A percentile compares a stretch with the other conserved stretches of the same genome.
phyloP scores from a whole-genome alignment of 148 eudicot genomes.

The Arctostaphylos glauca region DNA sequence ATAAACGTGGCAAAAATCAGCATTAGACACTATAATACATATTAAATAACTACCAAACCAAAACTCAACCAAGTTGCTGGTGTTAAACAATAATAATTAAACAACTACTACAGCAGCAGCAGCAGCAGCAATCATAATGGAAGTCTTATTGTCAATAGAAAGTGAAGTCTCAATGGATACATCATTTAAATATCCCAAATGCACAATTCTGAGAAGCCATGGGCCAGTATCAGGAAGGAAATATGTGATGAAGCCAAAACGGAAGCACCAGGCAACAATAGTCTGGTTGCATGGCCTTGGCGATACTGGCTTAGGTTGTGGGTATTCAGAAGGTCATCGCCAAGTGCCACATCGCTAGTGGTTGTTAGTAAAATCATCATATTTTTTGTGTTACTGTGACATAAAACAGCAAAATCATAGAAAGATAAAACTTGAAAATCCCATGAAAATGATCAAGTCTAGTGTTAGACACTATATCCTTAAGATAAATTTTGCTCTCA shows the following conservation, averaged over 20 bases:
- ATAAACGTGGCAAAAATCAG: constrained; percentile 10
- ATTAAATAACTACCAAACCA: not conserved
- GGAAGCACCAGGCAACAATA: not conserved
- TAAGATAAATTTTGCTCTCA: too few species aligned
- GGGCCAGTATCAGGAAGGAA: not conserved
- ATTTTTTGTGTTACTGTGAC: too few species aligned
- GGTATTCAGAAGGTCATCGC: not conserved
- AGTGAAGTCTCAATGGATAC: not conserved
- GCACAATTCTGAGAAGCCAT: not conserved
- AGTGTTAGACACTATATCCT: too few species aligned
- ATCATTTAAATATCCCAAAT: not conserved
- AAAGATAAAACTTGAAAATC: too few species aligned
- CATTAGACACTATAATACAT: not conserved
- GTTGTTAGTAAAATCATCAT: too few species aligned
- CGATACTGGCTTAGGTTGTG: not conserved
- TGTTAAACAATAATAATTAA: not conserved
- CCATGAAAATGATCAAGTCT: too few species aligned
- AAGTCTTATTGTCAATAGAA: not conserved
- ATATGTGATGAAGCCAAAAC: not conserved
- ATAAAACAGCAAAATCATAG: too few species aligned
- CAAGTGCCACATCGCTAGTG: not conserved
- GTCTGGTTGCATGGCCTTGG: not conserved
- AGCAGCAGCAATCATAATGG: not conserved
- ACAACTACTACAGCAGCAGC: not conserved
- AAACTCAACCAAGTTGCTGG: constrained; percentile 5